Conservation (phyloP, 352 stramenopile genomes). For the Phytophthora sp. region DNA sequence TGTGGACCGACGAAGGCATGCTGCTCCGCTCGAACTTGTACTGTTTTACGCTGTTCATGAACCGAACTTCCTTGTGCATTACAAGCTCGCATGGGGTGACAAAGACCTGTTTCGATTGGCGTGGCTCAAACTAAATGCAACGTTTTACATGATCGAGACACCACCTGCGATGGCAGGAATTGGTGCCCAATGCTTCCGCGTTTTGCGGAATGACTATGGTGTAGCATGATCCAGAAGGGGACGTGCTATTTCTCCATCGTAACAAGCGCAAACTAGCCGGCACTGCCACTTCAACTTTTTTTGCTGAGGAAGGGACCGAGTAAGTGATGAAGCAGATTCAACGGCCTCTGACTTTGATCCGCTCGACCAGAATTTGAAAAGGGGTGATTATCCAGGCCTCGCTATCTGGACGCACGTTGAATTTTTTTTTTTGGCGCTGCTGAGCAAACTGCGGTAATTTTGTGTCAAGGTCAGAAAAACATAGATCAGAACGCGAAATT, state of each 20-base stretch:
- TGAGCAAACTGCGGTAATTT: slow-evolving; percentile 44
- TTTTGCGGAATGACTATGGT: slow-evolving; percentile 67
- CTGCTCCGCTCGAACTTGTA: slow-evolving; percentile 34
- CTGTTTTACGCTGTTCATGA: slow-evolving; percentile 49
- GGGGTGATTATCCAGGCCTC: slow-evolving; percentile 31
- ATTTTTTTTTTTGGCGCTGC: slow-evolving; percentile 44
- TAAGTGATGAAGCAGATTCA: neutral
- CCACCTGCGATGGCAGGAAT: slow-evolving; percentile 45
- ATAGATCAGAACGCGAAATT: too few relatives aligned
- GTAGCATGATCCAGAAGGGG: slow-evolving; percentile 41
- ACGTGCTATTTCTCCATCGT: slow-evolving; percentile 57
- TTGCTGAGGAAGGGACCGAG: neutral
- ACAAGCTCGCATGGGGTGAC: slow-evolving; percentile 55
- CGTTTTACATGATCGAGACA: slow-evolving; percentile 60
- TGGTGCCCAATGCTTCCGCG: slow-evolving; percentile 37
- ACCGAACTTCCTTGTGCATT: slow-evolving; percentile 38
- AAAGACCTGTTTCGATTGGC: slow-evolving; percentile 68
- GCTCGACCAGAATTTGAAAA: too few relatives aligned
- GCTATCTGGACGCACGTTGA: slow-evolving; percentile 67
- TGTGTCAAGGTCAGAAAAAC: too few relatives aligned
- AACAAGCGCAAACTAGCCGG: slow-evolving; percentile 53
- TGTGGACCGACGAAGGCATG: slow-evolving; percentile 41
- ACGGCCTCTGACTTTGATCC: neutral
- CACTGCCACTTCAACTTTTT: neutral
- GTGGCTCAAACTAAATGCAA: slow-evolving; percentile 51